Conservation (phyloP, 2,329 filamentous ascomycete species). For the Diplodia mutila region DNA sequence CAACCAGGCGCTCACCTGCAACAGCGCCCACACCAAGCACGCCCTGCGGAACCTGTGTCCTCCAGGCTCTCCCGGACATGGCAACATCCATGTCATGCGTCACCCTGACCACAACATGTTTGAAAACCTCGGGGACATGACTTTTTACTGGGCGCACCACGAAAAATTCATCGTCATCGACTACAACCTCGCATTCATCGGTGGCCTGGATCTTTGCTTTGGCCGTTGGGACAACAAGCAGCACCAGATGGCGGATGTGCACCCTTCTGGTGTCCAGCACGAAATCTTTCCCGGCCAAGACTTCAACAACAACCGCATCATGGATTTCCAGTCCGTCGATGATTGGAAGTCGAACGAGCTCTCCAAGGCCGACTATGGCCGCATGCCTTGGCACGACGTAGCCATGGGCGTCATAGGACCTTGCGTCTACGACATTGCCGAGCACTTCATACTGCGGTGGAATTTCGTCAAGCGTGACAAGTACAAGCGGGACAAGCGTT, state of each 20-base stretch:
- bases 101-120: constrained; percentile 96
- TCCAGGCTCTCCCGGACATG: constrained; percentile 77
- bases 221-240: constrained; percentile 90
- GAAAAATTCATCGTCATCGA: constrained; percentile 98
- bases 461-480: constrained; percentile 98
- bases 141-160: constrained; percentile 96
- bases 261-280: constrained; percentile 78
- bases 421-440: constrained; percentile 89
- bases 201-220: constrained; percentile 92
- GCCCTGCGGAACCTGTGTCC: constrained; percentile 79
- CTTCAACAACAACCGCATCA: constrained; percentile 95
- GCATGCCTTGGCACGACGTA: constrained; percentile 99
- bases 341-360: constrained; percentile 95
- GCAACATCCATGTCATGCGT: constrained; percentile 86
- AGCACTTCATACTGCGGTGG: constrained; percentile 94
- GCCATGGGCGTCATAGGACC: constrained; percentile 89
- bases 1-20: constrained; percentile 72
- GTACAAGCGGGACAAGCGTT: constrained; percentile 84
- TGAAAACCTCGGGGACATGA: constrained; percentile 93
- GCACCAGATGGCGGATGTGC: constrained; percentile 83
- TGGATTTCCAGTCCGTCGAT: constrained; percentile 90
- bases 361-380: constrained; percentile 85
- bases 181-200: constrained; percentile 88
- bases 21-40: constrained; percentile 90
- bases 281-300: constrained; percentile 96